These are phyloP conservation scores for Diaporthe australafricana DNA, from an alignment of 2,329 filamentous ascomycete genomes.

Conservation along the genomic window DNA sequence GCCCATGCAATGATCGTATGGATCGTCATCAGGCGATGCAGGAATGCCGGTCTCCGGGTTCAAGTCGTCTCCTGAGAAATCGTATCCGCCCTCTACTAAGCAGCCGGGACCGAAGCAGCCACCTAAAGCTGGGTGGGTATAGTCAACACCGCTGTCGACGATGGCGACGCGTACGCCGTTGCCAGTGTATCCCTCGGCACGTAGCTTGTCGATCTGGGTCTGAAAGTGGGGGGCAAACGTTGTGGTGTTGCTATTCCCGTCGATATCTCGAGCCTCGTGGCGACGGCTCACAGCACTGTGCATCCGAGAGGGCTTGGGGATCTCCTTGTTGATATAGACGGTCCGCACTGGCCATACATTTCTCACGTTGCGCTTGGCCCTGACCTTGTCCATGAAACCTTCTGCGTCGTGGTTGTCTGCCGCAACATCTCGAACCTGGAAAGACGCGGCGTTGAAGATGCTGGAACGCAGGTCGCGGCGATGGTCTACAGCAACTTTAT, in stretches of 20 bases:
- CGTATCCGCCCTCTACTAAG: constrained; percentile 50
- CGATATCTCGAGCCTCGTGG: background rate
- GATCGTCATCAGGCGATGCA: constrained; percentile 45
- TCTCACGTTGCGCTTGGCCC: constrained; percentile 6
- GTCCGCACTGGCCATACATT: constrained; percentile 10
- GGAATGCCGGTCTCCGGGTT: constrained; percentile 43
- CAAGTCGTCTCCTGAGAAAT: constrained; percentile 49
- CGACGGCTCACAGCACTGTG: background rate
- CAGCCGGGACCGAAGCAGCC: constrained; percentile 53
- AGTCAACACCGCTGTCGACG: constrained; percentile 53
- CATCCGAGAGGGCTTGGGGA: background rate
- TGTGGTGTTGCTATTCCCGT: background rate
- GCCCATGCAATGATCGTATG: constrained; percentile 46
- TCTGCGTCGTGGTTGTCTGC: constrained; percentile 13
- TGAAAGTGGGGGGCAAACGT: constrained; percentile 7
- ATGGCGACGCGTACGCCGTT: constrained; percentile 20
- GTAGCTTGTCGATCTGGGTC: constrained; percentile 19
- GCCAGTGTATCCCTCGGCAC: constrained; percentile 4
- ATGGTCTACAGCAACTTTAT: constrained; percentile 7
- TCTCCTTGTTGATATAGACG: constrained; percentile 1
- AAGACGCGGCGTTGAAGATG: constrained; percentile 13
- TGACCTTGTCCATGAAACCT: constrained; percentile 11
- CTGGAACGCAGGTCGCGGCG: constrained; percentile 16
- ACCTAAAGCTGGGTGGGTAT: constrained; percentile 53
- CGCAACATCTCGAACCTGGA: constrained; percentile 2